Evolutionary conservation across 2,329 filamentous ascomycete genomes (phyloP), one percentile per base, ranked within the genome.

Genomic region (Hypoxylon sp.): DNA sequence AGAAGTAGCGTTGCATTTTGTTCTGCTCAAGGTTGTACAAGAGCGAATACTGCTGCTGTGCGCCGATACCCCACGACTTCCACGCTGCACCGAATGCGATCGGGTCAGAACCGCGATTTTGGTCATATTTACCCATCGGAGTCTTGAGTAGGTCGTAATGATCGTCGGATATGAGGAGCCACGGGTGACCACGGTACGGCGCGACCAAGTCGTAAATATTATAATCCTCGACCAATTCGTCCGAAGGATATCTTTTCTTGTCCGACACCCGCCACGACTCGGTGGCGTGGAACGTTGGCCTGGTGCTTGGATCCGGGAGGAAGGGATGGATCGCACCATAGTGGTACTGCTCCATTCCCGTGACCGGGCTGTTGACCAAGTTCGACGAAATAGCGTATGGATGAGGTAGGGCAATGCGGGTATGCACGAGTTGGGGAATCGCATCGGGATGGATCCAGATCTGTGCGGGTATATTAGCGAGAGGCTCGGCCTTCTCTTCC

Each of bases 291-390:
- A 70, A 67, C 4, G 65, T 66, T 4, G 71, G 69, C 13, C 68
- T 64, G 34, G 69, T 70, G 13, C 75, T 65, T 50, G 67, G 67
- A 32, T 86, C 85, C 3, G 85, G 84, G 19, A 85, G 78, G 70
- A 86, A 87, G 2, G 85, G 81, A 51, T 82, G 77, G 19, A 85
- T 78, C 17, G 81, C 81, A 4, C 82, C 83, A 7, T 83, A 76
- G 59, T 85, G 84, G 69, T 80, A 82, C 67, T 88, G 85, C 17
- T 87, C 76, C 75, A 82, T 81, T 50, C 80, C 79, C 30, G 86
- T 80, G 10, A 84, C 78, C 13, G 84, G 84, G 50, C 85, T 82
- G 63, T 87, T 87, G 65, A 87, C 76, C 20, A 88, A 78, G 64
- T 87, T 87, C 51, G 84, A 84, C 2, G 83, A 84, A 13, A 87